These are phyloP conservation scores for Cucurbita maxima DNA, from an alignment of 306 rosid species.

Conservation along the genomic window DNA sequence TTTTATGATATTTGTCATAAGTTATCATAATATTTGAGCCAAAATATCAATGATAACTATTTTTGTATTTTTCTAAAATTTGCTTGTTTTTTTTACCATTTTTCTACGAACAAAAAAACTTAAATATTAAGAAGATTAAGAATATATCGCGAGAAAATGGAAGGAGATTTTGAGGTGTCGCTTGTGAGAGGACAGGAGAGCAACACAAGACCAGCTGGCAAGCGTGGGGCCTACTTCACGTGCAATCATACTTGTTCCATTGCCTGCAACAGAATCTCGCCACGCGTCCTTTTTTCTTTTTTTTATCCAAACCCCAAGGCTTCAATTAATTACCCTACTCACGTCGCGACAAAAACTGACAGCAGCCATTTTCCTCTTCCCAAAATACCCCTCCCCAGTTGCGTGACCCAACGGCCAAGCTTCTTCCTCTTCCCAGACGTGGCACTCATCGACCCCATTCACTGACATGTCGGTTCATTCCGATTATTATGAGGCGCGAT, in stretches of 20 bases:
- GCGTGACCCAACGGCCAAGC: neutral
- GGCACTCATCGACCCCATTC: neutral
- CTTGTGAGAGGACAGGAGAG: conserved; percentile 15
- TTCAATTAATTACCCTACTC: conserved; percentile 7
- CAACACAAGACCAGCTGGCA: conserved; percentile 22
- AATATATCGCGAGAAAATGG: neutral
- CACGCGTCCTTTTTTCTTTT: conserved; percentile 9
- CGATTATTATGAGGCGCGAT: neutral
- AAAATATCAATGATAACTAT: too few species aligned
- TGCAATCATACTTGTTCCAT: conserved; percentile 16
- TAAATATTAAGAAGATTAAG: too few species aligned
- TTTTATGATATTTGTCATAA: too few species aligned
- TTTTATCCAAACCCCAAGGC: conserved; percentile 11
- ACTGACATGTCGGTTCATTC: neutral
- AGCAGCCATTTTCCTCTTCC: neutral
- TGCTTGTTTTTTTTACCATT: too few species aligned
- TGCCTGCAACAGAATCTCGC: neutral
- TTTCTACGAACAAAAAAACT: too few species aligned
- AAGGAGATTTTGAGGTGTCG: neutral
- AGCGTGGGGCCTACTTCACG: conserved; percentile 30
- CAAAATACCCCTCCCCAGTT: neutral
- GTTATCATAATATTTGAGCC: too few species aligned
- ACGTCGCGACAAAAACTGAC: conserved; percentile 29
- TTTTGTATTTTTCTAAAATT: too few species aligned
- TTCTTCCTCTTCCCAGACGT: neutral